Evolutionary conservation across 2,329 filamentous ascomycete genomes (phyloP), one percentile per base, ranked within the genome.

Genomic region (Penicillium sp.): DNA sequence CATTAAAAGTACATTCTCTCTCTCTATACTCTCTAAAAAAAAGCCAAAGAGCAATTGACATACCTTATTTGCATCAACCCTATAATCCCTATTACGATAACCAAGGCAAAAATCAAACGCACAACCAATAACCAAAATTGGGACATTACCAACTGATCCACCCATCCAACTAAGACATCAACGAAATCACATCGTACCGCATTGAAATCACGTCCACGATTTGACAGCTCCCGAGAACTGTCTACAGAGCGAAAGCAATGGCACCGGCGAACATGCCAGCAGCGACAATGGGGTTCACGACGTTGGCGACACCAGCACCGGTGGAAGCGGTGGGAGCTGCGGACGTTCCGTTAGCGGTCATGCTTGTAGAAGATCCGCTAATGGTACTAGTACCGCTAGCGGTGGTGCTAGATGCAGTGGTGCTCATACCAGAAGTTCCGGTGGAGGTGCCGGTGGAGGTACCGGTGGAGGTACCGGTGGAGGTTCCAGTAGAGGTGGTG

Each of bases 241-340:
- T 44, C 47, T 60, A 62, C 33, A 62, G 49, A 23, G 39, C 36
- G 16, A 61, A 42, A 53, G 60, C 57, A n/a, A 67, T 15, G 10
- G 56, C 56, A 47, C 58, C 65, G 33, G 57, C 57, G 18, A 64
- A 10, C 29, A 66, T 28, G n/a, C 62, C 65, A 24, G 56, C 51
- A 23, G 50, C 52, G 36, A 56, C 51, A 28, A 44, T 53, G 26
- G 62, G 45, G 18, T 57, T 53, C 6, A 55, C 56, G 0, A 43
- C 24, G 26, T 63, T 28, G 16, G 55, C 42, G n/a, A 39, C 55
- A 47, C 45, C 64, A 45, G 56, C 51, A 31, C 53, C 56, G 18
- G 50, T 47, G 34, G 51, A 34, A 34, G 57, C 16, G 38, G 51
- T 52, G 24, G 54, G 24, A 18, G 57, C 44, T 28, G 45, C 45